Base-by-base conservation (phyloP, 495 filamentous ascomycete species). In the Usnea hakonensis region DNA sequence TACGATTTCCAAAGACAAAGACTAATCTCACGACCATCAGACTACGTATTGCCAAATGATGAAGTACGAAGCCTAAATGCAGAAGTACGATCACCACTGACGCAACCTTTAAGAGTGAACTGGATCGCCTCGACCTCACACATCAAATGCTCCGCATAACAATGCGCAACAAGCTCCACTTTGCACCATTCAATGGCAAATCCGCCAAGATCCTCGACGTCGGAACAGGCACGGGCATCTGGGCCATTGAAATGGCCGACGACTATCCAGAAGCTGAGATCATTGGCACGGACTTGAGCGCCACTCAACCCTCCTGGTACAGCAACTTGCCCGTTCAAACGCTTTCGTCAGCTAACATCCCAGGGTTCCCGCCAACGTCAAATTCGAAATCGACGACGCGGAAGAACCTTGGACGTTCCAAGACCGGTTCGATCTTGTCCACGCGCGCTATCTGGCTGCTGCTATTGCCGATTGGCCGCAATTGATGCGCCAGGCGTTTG, bases 211-310 rank as follows among this genome's bases (percentile, higher is more conserved):
- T 80, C 14, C 69, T 81, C 13, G 78, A 82, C 60, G 59, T 81
- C 40, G 79, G 79, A 60, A 86, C 83, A 0, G 83, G 83, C 17
- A 85, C 83, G 0, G 84, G 79, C 19, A 79, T 79, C 57, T 86
- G 83, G 84, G 83, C 80, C 36, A 74, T 83, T 37, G 84, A 87
- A 61, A 80, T 84, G 60, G 84, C 79, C 3, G 85, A 89, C 63
- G 61, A 77, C 13, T 83, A 80, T 67, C 81, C 82, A 10, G 61
- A 73, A 57, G 76, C 83, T 6, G 79, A 79, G 32, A 73, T 89
- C 16, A 70, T 87, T 19, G 88, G 87, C 19, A 80, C 87, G 32
- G 88, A 90, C 67, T 74, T 90, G 41, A 77, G 73, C 58, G 78
- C 80, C 26, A 82, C 82, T 57, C 78, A 83, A 64, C 77, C 78